Conservation (phyloP, 805 yeast genomes). For the Candida rishiriensis region DNA sequence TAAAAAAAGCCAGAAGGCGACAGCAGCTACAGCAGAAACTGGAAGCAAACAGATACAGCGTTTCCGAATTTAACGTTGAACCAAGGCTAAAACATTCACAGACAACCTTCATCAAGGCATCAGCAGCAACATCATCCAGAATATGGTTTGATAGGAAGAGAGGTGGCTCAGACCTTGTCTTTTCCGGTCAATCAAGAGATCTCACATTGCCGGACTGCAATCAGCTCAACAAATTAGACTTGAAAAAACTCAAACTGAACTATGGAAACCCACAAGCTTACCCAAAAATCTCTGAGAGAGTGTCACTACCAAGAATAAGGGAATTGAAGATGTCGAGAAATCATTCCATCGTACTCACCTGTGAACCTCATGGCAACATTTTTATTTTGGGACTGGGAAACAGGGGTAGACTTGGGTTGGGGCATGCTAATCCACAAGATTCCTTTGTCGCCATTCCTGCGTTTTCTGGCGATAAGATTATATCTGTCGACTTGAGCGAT, state of each 20-base stretch:
- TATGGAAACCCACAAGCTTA: constrained; percentile 21
- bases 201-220: constrained; percentile 4
- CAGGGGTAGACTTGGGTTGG: constrained; percentile 69
- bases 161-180: constrained; percentile 56
- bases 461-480: constrained; percentile 29
- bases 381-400: constrained; percentile 64
- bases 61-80: constrained; percentile 27
- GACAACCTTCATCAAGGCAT: constrained; percentile 3
- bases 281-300: constrained; percentile 17
- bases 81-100: constrained; percentile 12
- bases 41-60: background rate
- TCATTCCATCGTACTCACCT: constrained; percentile 59
- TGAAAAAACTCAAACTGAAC: constrained; percentile 15
- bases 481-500: constrained; percentile 48
- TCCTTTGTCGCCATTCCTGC: constrained; percentile 39
- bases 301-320: constrained; percentile 41
- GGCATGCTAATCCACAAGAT: constrained; percentile 36
- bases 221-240: constrained; percentile 14
- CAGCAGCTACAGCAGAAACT: background rate
- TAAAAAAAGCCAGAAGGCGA: background rate
- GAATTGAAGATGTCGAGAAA: constrained; percentile 54
- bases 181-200: constrained; percentile 48
- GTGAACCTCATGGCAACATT: constrained; percentile 41
- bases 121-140: constrained; percentile 1
- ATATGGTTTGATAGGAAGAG: constrained; percentile 22